Evolutionary conservation across 495 filamentous ascomycete genomes (phyloP).

Genomic region (Amphirosellinia nigrospora): DNA sequence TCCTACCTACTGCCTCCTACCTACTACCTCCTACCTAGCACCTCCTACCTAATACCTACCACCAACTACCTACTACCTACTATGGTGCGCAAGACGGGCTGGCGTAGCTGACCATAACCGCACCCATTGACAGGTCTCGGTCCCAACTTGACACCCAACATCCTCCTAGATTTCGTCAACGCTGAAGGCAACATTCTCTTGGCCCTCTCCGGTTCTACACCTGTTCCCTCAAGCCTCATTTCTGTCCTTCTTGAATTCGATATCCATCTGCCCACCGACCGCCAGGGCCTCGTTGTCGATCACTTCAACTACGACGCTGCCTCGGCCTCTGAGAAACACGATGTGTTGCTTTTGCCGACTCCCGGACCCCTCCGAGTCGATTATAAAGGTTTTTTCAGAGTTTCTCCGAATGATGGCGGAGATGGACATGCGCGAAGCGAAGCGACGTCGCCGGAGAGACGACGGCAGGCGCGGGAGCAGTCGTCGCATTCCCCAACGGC

Average conservation of each 20-base stretch:
- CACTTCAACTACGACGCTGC: slow-evolving; percentile 91
- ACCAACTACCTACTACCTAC: no score
- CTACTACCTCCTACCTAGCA: neutral
- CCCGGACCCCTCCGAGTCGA: slow-evolving; percentile 67
- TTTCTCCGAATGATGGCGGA: slow-evolving; percentile 51
- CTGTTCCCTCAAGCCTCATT: slow-evolving; percentile 77
- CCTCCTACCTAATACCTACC: neutral
- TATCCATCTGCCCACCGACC: slow-evolving; percentile 84
- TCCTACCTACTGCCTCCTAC: neutral
- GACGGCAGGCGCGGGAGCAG: neutral
- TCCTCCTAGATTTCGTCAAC: slow-evolving; percentile 90
- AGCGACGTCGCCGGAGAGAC: no score
- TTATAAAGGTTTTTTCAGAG: slow-evolving; percentile 80
- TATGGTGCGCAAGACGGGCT: neutral
- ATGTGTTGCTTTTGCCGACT: slow-evolving; percentile 78
- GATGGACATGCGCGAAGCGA: slow-evolving; percentile 24
- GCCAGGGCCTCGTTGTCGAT: slow-evolving; percentile 82
- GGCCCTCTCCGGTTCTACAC: slow-evolving; percentile 75
- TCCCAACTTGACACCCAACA: slow-evolving; percentile 81
- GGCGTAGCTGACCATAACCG: slow-evolving; percentile 31
- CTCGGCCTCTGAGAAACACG: slow-evolving; percentile 80
- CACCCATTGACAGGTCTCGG: slow-evolving; percentile 70
- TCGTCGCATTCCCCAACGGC: slow-evolving; percentile 80
- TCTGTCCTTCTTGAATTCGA: slow-evolving; percentile 91
- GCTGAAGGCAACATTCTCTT: slow-evolving; percentile 90